Conservation (phyloP, 495 filamentous ascomycete genomes). For the Acidomyces sp. region DNA sequence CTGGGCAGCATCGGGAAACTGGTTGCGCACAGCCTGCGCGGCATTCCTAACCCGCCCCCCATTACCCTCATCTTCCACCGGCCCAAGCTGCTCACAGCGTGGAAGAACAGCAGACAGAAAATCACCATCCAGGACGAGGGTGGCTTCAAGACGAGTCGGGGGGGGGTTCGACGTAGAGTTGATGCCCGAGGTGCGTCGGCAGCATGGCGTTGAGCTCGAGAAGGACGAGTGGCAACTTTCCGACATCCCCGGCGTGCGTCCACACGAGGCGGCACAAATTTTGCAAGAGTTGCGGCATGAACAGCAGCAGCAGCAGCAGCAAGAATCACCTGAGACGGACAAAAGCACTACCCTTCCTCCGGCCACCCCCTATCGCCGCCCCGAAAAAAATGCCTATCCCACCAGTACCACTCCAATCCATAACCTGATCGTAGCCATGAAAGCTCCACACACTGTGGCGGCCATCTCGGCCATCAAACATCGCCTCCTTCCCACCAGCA, state of each 20-base stretch:
- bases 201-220: conserved; percentile 14
- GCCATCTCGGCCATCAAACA: conserved; percentile 47
- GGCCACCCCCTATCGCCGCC: neutral
- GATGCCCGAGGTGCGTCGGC: neutral
- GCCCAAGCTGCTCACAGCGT: conserved; percentile 28
- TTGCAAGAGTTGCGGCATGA: neutral
- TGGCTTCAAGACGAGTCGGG: conserved; percentile 28
- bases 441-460: conserved; percentile 41
- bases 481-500: conserved; percentile 57
- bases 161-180: conserved; percentile 42
- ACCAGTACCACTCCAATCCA: conserved; percentile 42
- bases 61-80: conserved; percentile 44
- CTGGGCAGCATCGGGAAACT: conserved; percentile 46
- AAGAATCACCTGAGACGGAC: neutral
- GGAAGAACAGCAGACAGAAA: conserved; percentile 23
- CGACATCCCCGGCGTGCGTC: conserved; percentile 4
- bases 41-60: conserved; percentile 44
- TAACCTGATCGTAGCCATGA: conserved; percentile 62
- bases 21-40: conserved; percentile 45
- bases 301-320: conserved; percentile 8
- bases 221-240: conserved; percentile 4
- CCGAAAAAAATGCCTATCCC: neutral
- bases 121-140: conserved; percentile 30
- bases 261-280: conserved; percentile 13
- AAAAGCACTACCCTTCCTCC: neutral